Percentiles rank a stretch among this genome's conserved stretches.
phyloP scores from a whole-genome alignment of 2,329 filamentous ascomycete genomes.

The Phoma sp. region DNA sequence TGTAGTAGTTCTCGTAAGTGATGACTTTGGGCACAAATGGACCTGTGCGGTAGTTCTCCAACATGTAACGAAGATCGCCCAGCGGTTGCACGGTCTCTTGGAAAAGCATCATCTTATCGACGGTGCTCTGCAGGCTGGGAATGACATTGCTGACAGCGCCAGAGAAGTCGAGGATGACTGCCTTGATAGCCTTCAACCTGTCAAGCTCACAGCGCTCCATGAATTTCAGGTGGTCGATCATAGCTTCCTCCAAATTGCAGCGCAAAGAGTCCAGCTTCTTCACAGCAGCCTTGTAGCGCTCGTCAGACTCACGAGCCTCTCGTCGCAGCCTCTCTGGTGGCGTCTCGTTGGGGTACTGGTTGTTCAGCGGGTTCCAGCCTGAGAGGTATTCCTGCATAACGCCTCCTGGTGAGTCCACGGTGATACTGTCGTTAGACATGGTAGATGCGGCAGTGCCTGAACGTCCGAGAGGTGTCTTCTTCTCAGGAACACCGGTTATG shows the following conservation, averaged over 20 bases:
- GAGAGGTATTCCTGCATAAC: conserved; percentile 87
- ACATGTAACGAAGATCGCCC: conserved; percentile 87
- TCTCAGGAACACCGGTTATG: conserved; percentile 84
- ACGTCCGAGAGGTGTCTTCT: conserved; percentile 74
- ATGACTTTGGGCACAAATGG: conserved; percentile 89
- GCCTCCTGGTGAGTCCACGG: conserved; percentile 80
- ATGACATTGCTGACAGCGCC: conserved; percentile 98
- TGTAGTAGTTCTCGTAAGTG: conserved; percentile 99
- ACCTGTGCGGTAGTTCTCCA: conserved; percentile 96
- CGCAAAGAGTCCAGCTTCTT: conserved; percentile 86
- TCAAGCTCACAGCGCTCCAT: conserved; percentile 97
- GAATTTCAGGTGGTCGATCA: conserved; percentile 90
- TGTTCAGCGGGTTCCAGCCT: conserved; percentile 92
- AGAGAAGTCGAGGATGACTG: conserved; percentile 95
- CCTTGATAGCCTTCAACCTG: conserved; percentile 96
- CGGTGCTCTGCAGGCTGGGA: conserved; percentile 89
- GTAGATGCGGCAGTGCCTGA: conserved; percentile 71
- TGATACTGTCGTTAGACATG: conserved; percentile 52
- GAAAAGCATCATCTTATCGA: conserved; percentile 99
- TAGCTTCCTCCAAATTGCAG: conserved; percentile 94
- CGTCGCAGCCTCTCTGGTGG: conserved; percentile 83
- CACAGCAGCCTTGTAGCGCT: conserved; percentile 88
- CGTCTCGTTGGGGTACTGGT: conserved; percentile 90
- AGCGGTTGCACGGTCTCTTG: conserved; percentile 97
- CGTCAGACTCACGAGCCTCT: conserved; percentile 88